Evolutionary conservation across 2,329 filamentous ascomycete species (phyloP).

Genomic region (Aspergillus spinulosporus): DNA sequence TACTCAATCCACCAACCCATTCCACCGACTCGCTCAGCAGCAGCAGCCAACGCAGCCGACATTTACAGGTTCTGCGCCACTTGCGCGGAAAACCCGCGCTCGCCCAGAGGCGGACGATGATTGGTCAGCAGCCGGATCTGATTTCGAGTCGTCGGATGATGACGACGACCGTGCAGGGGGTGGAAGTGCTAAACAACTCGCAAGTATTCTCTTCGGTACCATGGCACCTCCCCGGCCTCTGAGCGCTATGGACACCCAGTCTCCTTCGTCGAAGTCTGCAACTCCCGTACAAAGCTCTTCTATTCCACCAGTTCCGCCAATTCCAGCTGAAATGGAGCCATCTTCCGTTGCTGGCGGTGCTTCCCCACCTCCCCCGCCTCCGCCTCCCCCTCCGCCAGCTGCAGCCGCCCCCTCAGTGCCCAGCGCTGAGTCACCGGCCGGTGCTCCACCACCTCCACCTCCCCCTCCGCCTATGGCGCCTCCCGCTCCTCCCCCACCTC

Average conservation of each 20-base stretch:
- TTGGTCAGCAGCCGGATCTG: constrained; percentile 79
- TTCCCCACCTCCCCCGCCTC: constrained; percentile 38
- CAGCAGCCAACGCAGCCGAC: constrained; percentile 50
- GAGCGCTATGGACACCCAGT: constrained; percentile 75
- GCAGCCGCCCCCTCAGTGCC: constrained; percentile 13
- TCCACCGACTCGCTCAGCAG: constrained; percentile 80
- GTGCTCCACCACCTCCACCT: constrained; percentile 45
- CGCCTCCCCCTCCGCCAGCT: constrained; percentile 34
- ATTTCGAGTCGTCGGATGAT: constrained; percentile 69
- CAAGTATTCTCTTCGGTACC: constrained; percentile 92
- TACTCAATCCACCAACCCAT: constrained; percentile 85
- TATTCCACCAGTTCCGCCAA: constrained; percentile 34
- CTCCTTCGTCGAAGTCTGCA: constrained; percentile 47
- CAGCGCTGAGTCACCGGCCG: constrained; percentile 6
- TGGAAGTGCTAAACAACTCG: constrained; percentile 83
- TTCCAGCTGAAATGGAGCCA: constrained; percentile 18
- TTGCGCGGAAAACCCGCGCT: constrained; percentile 52
- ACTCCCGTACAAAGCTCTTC: constrained; percentile 46
- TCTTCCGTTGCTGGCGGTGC: constrained; percentile 29
- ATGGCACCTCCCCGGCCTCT: constrained; percentile 92
- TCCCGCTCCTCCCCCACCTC: constrained; percentile 38
- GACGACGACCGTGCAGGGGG: constrained; percentile 77
- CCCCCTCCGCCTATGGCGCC: constrained; percentile 32
- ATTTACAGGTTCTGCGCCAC: constrained; percentile 52
- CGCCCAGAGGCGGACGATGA: constrained; percentile 68